Conservation (phyloP, 78 protist genomes). For the Thecamonas trahens region DNA sequence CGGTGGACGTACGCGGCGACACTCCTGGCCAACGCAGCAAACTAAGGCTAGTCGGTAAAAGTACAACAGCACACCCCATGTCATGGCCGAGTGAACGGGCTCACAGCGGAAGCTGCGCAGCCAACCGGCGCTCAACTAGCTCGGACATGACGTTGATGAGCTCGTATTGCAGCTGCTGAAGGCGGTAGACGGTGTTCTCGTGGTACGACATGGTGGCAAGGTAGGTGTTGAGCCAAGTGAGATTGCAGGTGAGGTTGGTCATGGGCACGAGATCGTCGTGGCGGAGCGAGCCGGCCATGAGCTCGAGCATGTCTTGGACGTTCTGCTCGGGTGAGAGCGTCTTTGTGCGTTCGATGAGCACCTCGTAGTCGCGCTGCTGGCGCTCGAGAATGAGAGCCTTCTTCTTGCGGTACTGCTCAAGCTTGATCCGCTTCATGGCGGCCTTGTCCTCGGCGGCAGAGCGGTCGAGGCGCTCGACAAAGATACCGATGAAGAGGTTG, state of each 20-base stretch:
- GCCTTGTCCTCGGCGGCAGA: background rate
- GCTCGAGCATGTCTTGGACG: background rate
- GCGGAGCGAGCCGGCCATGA: background rate
- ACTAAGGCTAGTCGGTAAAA: too few relatives aligned
- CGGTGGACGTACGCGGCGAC: too few relatives aligned
- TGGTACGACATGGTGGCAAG: background rate
- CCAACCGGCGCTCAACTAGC: background rate
- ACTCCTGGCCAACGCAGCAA: too few relatives aligned
- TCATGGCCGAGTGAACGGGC: too few relatives aligned
- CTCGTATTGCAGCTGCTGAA: background rate
- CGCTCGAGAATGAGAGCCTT: background rate
- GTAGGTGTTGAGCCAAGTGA: background rate
- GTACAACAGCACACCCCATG: too few relatives aligned
- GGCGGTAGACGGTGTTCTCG: background rate
- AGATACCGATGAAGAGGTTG: background rate
- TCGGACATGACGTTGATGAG: background rate
- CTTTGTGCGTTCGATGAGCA: background rate
- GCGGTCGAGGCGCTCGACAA: background rate
- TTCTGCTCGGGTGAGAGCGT: background rate
- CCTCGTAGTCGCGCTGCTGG: background rate
- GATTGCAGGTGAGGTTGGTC: background rate
- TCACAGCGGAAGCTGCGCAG: too few relatives aligned
- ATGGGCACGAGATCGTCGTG: background rate
- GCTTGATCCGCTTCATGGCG: background rate
- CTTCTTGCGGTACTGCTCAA: background rate